A percentile compares a stretch with the other conserved stretches of the same genome.
phyloP scores from a whole-genome alignment of 352 stramenopile species.

The Pythium dissimile region DNA sequence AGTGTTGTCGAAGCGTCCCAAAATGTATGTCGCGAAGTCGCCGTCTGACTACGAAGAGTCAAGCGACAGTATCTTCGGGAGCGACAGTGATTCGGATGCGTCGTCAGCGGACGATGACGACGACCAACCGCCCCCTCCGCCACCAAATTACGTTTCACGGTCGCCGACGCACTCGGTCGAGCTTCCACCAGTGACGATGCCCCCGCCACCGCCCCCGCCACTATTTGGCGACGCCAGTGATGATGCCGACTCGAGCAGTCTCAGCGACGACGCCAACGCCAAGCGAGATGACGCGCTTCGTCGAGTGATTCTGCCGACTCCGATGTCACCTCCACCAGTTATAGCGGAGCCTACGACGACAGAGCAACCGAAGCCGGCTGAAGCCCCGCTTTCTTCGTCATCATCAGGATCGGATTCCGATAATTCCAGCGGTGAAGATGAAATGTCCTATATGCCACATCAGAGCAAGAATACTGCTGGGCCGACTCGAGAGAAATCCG shows the following conservation, averaged over 20 bases:
- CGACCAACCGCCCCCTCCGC: slow-evolving; percentile 17
- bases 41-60: slow-evolving; percentile 73
- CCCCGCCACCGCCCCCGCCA: slow-evolving; percentile 26
- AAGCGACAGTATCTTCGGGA: slow-evolving; percentile 85
- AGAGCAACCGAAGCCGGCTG: neutral
- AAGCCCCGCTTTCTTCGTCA: neutral
- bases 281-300: slow-evolving; percentile 14
- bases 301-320: slow-evolving; percentile 16
- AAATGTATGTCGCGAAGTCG: slow-evolving; percentile 76
- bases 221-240: slow-evolving; percentile 37
- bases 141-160: slow-evolving; percentile 1
- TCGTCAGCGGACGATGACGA: slow-evolving; percentile 39
- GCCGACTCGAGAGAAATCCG: no score
- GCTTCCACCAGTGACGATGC: neutral
- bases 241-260: slow-evolving; percentile 44
- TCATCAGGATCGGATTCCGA: slow-evolving; percentile 13
- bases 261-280: slow-evolving; percentile 20
- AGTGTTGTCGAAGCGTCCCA: slow-evolving; percentile 58
- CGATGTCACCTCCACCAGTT: neutral
- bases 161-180: slow-evolving; percentile 6
- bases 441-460: neutral
- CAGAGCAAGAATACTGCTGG: neutral
- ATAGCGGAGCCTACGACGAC: neutral
- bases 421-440: slow-evolving; percentile 1
- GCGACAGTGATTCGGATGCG: slow-evolving; percentile 56